A percentile compares a stretch with the other conserved stretches of the same genome.
Conservation (phyloP, 179 eudicot species). For the Spinacia oleracea region DNA sequence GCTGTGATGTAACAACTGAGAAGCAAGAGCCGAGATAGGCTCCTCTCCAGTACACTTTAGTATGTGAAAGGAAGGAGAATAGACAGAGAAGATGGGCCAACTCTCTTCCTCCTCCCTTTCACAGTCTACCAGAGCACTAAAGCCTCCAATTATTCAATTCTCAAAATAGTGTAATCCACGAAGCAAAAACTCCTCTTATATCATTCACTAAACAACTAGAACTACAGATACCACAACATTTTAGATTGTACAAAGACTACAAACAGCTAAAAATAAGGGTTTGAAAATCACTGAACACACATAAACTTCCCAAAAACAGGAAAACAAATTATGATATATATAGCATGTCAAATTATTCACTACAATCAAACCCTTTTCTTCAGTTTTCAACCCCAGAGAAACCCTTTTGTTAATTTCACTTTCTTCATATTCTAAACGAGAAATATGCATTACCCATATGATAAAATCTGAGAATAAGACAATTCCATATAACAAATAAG, state of each 20-base stretch:
- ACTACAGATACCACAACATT: neutral
- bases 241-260: neutral
- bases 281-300: neutral
- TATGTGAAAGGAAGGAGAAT: neutral
- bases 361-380: neutral
- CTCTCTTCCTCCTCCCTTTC: neutral
- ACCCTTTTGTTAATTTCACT: neutral
- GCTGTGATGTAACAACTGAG: neutral
- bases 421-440: neutral
- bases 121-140: neutral
- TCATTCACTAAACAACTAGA: neutral
- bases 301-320: neutral
- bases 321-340: neutral
- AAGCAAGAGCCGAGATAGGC: neutral
- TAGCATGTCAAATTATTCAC: neutral
- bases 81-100: neutral
- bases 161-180: neutral
- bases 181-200: neutral
- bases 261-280: neutral
- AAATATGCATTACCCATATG: slow-evolving; percentile 4
- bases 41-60: neutral
- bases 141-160: neutral
- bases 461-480: neutral
- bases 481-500: neutral
- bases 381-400: neutral